Evolutionary conservation across 2,329 filamentous ascomycete genomes (phyloP).

Genomic region (Cytospora leucostoma): DNA sequence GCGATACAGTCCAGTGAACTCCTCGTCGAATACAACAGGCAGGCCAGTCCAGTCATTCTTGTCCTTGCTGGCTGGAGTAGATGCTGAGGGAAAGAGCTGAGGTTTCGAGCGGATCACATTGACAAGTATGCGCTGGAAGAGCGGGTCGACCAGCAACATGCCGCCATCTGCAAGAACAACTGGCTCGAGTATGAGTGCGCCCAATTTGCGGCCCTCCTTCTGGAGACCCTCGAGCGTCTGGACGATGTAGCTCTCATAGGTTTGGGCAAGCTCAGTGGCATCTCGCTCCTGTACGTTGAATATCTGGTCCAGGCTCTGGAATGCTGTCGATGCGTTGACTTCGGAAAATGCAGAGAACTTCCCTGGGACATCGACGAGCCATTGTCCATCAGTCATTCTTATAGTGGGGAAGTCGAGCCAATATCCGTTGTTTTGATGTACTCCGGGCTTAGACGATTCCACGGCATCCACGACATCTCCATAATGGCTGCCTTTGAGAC

Average conservation of each 20-base stretch:
- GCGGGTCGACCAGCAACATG: constrained; percentile 80
- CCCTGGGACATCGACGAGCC: constrained; percentile 60
- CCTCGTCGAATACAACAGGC: constrained; percentile 81
- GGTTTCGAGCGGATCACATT: constrained; percentile 63
- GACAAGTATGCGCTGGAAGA: constrained; percentile 75
- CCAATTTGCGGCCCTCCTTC: constrained; percentile 65
- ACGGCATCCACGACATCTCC: constrained; percentile 88
- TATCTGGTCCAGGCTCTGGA: constrained; percentile 51
- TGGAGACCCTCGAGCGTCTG: constrained; percentile 53
- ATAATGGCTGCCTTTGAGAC: constrained; percentile 79
- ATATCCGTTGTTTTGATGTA: constrained; percentile 74
- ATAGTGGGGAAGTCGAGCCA: constrained; percentile 82
- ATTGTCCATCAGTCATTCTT: constrained; percentile 64
- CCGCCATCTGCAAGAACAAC: constrained; percentile 80
- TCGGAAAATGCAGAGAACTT: neutral
- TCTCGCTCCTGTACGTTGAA: constrained; percentile 60
- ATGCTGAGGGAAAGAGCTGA: constrained; percentile 49
- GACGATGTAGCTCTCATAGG: constrained; percentile 63
- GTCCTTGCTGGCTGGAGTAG: constrained; percentile 30
- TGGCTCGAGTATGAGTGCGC: constrained; percentile 78
- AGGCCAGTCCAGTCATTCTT: constrained; percentile 66
- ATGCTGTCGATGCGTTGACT: constrained; percentile 39
- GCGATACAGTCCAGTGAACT: constrained; percentile 84
- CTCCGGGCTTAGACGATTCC: constrained; percentile 78
- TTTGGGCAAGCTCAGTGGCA: constrained; percentile 44